Evolutionary conservation across 106 monocot species (phyloP).

Genomic region (Platanthera zijinensis): DNA sequence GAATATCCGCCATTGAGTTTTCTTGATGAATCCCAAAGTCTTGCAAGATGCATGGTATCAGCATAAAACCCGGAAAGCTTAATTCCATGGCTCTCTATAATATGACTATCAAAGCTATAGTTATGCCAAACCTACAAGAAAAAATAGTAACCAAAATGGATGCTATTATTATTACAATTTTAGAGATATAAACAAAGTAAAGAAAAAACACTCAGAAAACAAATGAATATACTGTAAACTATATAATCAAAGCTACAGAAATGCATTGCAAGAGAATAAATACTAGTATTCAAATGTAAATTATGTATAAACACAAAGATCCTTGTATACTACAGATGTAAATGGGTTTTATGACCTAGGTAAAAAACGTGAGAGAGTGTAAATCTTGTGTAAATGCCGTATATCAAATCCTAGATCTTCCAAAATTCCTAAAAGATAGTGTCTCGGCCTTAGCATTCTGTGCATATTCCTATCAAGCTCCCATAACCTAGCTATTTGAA

Average conservation of each 20-base stretch:
- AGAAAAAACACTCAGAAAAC: background rate
- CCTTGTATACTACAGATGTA: no score
- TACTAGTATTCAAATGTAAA: no score
- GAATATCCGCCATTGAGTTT: constrained; percentile 88
- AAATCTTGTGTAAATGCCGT: no score
- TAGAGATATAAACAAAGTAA: background rate
- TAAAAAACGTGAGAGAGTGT: no score
- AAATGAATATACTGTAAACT: background rate
- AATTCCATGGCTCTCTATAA: constrained; percentile 77
- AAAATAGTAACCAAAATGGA: constrained; percentile 4
- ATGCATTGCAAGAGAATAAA: background rate
- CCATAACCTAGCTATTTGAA: no score
- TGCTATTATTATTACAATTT: background rate
- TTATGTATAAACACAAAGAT: no score
- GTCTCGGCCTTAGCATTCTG: no score
- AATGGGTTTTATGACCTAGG: no score
- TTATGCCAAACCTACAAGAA: constrained; percentile 96
- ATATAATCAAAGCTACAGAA: background rate
- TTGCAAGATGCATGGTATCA: constrained; percentile 98
- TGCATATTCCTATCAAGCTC: no score
- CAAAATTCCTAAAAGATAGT: no score
- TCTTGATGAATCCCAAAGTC: constrained; percentile 94
- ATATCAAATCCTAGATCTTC: no score
- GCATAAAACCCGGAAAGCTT: constrained; percentile 93
- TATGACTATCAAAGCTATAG: constrained; percentile 93